These are phyloP conservation scores for Claviceps sp. DNA, from an alignment of 2,329 filamentous ascomycete species.

Conservation along the genomic window DNA sequence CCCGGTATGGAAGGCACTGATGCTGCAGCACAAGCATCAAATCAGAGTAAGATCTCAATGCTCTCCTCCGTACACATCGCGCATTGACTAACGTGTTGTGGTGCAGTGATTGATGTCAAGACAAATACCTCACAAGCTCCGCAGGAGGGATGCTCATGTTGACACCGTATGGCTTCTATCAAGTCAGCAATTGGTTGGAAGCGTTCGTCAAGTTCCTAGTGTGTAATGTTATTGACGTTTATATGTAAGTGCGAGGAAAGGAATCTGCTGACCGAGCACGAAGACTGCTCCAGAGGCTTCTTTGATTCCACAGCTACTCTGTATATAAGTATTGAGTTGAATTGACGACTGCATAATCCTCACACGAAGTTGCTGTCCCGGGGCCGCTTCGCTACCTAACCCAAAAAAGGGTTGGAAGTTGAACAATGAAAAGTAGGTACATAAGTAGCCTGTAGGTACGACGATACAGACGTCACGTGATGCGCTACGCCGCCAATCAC, in stretches of 20 bases:
- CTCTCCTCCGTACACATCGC: neutral
- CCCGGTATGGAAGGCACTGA: constrained; percentile 94
- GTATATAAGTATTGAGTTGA: no score
- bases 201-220: neutral
- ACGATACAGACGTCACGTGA: neutral
- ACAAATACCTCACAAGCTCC: constrained; percentile 56
- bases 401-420: no score
- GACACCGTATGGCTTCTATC: constrained; percentile 5
- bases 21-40: constrained; percentile 55
- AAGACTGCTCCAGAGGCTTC: neutral
- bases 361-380: neutral
- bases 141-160: constrained; percentile 55
- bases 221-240: neutral
- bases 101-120: constrained; percentile 81
- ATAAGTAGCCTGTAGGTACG: neutral
- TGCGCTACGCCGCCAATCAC: no score
- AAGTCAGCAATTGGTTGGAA: neutral
- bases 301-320: neutral
- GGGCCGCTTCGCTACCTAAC: no score
- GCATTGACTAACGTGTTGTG: constrained; percentile 11
- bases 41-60: constrained; percentile 53
- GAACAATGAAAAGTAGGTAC: no score
- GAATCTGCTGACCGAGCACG: neutral
- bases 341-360: neutral
- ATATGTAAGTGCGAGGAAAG: neutral